A percentile compares a stretch with the other conserved stretches of the same genome.
Evolutionary conservation across 495 filamentous ascomycete species (phyloP).

Genomic region (Melanomma pulvis-pyrius): DNA sequence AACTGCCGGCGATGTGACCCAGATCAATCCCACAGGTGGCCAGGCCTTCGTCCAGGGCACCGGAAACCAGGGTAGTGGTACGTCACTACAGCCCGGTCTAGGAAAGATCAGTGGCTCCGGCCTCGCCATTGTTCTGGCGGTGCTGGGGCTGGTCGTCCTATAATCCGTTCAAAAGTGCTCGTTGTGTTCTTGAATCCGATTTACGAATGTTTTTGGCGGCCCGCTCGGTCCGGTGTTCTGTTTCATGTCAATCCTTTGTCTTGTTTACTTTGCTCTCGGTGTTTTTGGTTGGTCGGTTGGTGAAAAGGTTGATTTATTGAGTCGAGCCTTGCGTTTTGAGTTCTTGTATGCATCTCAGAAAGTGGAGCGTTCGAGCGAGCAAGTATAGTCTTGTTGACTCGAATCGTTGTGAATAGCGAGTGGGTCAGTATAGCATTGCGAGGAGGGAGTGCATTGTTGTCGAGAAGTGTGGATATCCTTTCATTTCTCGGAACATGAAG

Average conservation of each 20-base stretch:
- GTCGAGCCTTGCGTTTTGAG: too few relatives aligned
- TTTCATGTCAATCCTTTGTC: slow-evolving; percentile 11
- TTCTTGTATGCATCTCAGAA: neutral
- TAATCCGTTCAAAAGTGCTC: neutral
- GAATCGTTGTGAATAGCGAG: neutral
- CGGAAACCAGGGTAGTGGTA: slow-evolving; percentile 6
- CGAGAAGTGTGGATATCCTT: neutral
- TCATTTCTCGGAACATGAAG: neutral
- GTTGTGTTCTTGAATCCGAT: neutral
- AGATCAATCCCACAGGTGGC: neutral
- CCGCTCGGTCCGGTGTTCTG: neutral
- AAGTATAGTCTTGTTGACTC: neutral
- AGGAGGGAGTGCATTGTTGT: too few relatives aligned
- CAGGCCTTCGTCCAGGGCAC: slow-evolving; percentile 20
- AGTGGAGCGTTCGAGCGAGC: neutral
- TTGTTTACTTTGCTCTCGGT: neutral
- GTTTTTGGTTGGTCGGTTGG: slow-evolving; percentile 4
- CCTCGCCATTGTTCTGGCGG: slow-evolving; percentile 29
- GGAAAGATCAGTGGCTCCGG: slow-evolving; percentile 27
- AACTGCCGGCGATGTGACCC: neutral
- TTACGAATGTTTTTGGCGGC: neutral
- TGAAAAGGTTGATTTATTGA: neutral
- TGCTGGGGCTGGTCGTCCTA: slow-evolving; percentile 37
- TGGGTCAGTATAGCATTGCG: neutral
- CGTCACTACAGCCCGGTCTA: slow-evolving; percentile 14